Conservation (phyloP, 2,329 filamentous ascomycete species). For the Raffaelea ambrosiae region DNA sequence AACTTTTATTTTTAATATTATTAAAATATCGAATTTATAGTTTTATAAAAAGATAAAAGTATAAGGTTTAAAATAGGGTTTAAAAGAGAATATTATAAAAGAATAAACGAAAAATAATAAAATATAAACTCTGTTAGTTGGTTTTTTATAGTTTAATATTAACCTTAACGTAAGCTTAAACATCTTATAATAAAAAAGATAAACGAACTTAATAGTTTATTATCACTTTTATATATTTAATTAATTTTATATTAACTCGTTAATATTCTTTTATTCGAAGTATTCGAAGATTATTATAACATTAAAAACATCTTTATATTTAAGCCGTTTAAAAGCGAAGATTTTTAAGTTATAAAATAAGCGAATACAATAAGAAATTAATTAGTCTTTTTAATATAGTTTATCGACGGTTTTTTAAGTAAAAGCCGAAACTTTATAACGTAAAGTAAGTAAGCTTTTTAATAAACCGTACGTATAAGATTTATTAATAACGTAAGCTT, state of each 20-base stretch:
- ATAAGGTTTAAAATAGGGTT: conserved; percentile 7
- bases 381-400: conserved; percentile 1
- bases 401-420: background rate
- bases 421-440: background rate
- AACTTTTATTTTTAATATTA: background rate
- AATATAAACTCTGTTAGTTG: background rate
- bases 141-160: background rate
- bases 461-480: background rate
- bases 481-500: conserved; percentile 1
- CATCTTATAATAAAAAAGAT: conserved; percentile 4
- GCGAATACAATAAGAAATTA: background rate
- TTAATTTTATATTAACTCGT: conserved; percentile 5
- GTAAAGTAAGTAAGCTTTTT: background rate
- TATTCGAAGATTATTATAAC: background rate
- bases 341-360: background rate
- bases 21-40: conserved; percentile 5
- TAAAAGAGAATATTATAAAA: conserved; percentile 6
- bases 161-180: conserved; percentile 3
- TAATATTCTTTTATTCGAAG: conserved; percentile 5
- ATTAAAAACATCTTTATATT: background rate
- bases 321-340: background rate
- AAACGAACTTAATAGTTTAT: conserved; percentile 1
- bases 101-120: conserved; percentile 7
- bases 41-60: conserved; percentile 6
- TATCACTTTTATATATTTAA: conserved; percentile 3